phyloP scores from a whole-genome alignment of 2,329 filamentous ascomycete genomes.

The Xylaria sp. region DNA sequence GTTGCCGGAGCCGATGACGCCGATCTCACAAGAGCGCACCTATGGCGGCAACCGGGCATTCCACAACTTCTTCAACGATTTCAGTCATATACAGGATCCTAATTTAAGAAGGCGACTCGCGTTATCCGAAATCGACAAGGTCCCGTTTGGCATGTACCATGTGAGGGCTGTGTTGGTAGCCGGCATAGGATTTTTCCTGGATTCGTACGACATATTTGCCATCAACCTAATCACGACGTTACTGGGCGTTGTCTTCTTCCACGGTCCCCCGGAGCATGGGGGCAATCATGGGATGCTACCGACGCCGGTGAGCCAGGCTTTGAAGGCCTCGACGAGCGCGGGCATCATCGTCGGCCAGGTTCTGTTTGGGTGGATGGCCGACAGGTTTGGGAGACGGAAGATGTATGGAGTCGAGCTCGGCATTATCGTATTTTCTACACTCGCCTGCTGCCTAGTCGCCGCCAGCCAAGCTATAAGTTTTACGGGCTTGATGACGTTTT shows the following conservation, averaged over 20 bases:
- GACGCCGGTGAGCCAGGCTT: conserved; percentile 66
- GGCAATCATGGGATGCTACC: conserved; percentile 62
- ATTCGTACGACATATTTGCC: conserved; percentile 81
- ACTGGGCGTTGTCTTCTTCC: conserved; percentile 77
- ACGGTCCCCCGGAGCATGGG: conserved; percentile 46
- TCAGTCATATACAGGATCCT: conserved; percentile 67
- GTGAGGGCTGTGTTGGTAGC: conserved; percentile 74
- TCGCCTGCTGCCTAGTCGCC: conserved; percentile 67
- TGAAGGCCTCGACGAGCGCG: conserved; percentile 80
- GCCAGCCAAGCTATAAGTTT: conserved; percentile 62
- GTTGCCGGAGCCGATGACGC: conserved; percentile 46
- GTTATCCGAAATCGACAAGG: conserved; percentile 78
- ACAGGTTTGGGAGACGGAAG: conserved; percentile 73
- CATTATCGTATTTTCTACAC: conserved; percentile 71
- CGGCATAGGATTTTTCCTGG: conserved; percentile 82
- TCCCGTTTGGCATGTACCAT: conserved; percentile 76
- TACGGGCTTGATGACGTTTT: conserved; percentile 69
- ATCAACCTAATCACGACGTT: conserved; percentile 74
- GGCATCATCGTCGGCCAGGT: conserved; percentile 80
- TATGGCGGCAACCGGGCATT: conserved; percentile 69
- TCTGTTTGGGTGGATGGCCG: conserved; percentile 76
- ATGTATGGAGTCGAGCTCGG: conserved; percentile 83
- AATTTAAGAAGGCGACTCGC: conserved; percentile 75
- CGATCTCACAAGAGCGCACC: conserved; percentile 45
- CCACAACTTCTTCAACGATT: conserved; percentile 76